Conservation (phyloP, 371 early-diverging fungal species). For the Rhizopus arrhizus region DNA sequence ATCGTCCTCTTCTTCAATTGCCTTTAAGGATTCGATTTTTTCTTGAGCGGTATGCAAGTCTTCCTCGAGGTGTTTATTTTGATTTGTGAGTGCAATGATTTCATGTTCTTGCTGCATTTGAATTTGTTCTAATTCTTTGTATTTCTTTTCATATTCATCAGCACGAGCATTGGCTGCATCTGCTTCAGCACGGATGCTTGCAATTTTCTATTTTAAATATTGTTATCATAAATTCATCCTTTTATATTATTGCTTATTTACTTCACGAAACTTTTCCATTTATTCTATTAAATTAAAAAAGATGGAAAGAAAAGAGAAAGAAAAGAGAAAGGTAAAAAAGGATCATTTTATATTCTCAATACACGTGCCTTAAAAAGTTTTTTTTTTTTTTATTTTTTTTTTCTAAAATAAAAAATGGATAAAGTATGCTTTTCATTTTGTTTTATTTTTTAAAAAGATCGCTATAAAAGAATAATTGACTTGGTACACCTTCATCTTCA, state of each 20-base stretch:
- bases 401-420: background rate
- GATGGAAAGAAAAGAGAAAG: slow-evolving; percentile 21
- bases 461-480: no score
- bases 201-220: slow-evolving; percentile 60
- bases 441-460: no score
- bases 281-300: slow-evolving; percentile 8
- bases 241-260: slow-evolving; percentile 8
- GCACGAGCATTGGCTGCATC: slow-evolving; percentile 69
- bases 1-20: slow-evolving; percentile 61
- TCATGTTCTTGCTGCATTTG: slow-evolving; percentile 73
- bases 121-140: slow-evolving; percentile 60
- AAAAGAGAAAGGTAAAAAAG: slow-evolving; percentile 11
- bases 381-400: background rate
- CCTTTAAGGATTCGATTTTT: slow-evolving; percentile 64
- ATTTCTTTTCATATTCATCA: slow-evolving; percentile 60
- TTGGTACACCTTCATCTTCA: no score
- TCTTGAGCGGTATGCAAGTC: slow-evolving; percentile 66
- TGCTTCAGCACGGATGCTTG: slow-evolving; percentile 66
- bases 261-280: slow-evolving; percentile 50
- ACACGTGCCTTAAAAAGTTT: slow-evolving; percentile 7
- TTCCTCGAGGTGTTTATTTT: slow-evolving; percentile 62
- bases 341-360: background rate
- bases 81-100: slow-evolving; percentile 67
- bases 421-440: no score
- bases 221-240: background rate